These are phyloP conservation scores for Ascochyta lentis DNA, from an alignment of 2,329 filamentous ascomycete genomes.

Conservation along the genomic window DNA sequence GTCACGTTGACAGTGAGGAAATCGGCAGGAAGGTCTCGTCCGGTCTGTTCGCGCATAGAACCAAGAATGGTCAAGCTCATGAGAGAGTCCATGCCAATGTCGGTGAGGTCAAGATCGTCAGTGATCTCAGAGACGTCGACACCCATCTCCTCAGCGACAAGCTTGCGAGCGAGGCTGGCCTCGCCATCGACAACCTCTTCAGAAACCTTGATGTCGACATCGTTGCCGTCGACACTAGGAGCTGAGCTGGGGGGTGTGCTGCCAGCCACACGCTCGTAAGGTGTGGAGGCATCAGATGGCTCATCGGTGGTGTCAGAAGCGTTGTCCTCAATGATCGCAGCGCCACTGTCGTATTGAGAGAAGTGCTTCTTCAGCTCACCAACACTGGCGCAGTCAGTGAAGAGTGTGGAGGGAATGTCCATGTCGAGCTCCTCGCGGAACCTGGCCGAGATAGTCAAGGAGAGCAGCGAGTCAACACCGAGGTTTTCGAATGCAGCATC, in stretches of 20 bases:
- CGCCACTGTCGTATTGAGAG: constrained; percentile 54
- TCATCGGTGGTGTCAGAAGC: constrained; percentile 51
- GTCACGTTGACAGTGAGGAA: constrained; percentile 68
- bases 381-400: constrained; percentile 66
- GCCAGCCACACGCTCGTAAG: constrained; percentile 49
- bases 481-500: constrained; percentile 67
- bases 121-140: constrained; percentile 66
- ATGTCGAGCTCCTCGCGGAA: constrained; percentile 68
- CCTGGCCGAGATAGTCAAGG: constrained; percentile 66
- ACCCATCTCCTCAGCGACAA: constrained; percentile 66
- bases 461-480: constrained; percentile 67
- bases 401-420: constrained; percentile 65
- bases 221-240: constrained; percentile 54
- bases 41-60: constrained; percentile 59
- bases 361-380: constrained; percentile 67
- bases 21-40: constrained; percentile 57
- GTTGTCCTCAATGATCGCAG: constrained; percentile 46
- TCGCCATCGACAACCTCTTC: constrained; percentile 45
- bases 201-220: constrained; percentile 42
- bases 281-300: constrained; percentile 51
- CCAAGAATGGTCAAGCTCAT: constrained; percentile 61
- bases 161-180: constrained; percentile 56
- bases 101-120: constrained; percentile 65
- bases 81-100: constrained; percentile 63
- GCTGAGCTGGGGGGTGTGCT: constrained; percentile 59